Conservation (phyloP, 2,329 filamentous ascomycete genomes). For the Ophiostoma perfectum region DNA sequence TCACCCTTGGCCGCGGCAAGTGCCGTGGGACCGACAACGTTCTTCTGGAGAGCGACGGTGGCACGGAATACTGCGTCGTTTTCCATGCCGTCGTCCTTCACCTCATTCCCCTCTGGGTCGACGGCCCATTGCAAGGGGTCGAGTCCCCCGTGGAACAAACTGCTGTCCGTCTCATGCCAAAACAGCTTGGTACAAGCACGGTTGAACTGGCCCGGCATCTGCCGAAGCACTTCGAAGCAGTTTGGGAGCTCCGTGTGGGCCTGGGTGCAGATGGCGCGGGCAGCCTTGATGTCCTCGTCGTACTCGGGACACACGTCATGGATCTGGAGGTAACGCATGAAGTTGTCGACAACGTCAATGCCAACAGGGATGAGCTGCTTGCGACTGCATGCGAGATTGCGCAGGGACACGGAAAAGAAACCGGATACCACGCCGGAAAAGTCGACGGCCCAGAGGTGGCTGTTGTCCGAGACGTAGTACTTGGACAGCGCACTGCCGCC, state of each 20-base stretch:
- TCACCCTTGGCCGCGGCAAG: conserved; percentile 29
- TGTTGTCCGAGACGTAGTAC: conserved; percentile 48
- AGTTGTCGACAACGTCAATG: conserved; percentile 70
- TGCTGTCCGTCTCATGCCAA: conserved; percentile 36
- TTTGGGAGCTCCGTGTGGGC: conserved; percentile 63
- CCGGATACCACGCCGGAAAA: conserved; percentile 72
- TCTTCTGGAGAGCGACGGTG: conserved; percentile 39
- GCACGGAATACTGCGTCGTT: conserved; percentile 43
- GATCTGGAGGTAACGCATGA: conserved; percentile 78
- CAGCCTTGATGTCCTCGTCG: conserved; percentile 57
- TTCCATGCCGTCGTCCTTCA: conserved; percentile 33
- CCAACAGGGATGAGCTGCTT: conserved; percentile 50
- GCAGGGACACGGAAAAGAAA: conserved; percentile 63
- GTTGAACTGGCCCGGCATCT: conserved; percentile 75
- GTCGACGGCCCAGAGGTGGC: conserved; percentile 67
- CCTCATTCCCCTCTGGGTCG: conserved; percentile 29
- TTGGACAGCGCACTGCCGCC: conserved; percentile 35
- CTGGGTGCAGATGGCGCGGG: conserved; percentile 59
- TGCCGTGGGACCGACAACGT: conserved; percentile 31
- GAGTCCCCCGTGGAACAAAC: conserved; percentile 28
- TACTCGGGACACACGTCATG: conserved; percentile 87
- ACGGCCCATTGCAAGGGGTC: conserved; percentile 29
- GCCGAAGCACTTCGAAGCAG: conserved; percentile 45
- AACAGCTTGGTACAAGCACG: conserved; percentile 66
- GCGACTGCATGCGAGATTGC: conserved; percentile 51